A percentile compares a stretch with the other conserved stretches of the same genome.
Evolutionary conservation across 139 green algal species (phyloP).

Genomic region (Helicosporidium sp.): DNA sequence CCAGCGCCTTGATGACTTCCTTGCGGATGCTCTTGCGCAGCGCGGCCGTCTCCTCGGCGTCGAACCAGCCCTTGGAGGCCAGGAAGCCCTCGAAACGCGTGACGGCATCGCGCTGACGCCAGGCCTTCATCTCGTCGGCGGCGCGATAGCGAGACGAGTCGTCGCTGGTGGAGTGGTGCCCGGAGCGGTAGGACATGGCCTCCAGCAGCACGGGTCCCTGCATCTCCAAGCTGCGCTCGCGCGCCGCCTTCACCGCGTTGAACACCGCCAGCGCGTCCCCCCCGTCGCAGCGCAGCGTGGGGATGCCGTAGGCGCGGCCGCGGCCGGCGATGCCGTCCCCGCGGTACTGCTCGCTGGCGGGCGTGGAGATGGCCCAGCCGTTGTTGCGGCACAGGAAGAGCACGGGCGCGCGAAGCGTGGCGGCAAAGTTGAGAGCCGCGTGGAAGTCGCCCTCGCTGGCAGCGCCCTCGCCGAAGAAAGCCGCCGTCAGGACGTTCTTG

Average conservation of each 20-base stretch:
- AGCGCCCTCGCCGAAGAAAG: constrained; percentile 75
- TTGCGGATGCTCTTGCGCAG: constrained; percentile 19
- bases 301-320: constrained; percentile 45
- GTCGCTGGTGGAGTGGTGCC: constrained; percentile 80
- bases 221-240: constrained; percentile 21
- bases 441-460: constrained; percentile 80
- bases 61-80: constrained; percentile 40
- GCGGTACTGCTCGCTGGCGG: constrained; percentile 65
- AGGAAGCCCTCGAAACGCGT: constrained; percentile 52
- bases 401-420: constrained; percentile 48
- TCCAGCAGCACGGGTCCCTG: constrained; percentile 54
- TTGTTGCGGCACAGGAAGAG: constrained; percentile 96
- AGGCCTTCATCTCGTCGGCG: constrained; percentile 50
- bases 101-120: constrained; percentile 60
- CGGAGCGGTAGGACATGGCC: constrained; percentile 68
- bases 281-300: constrained; percentile 61
- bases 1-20: constrained; percentile 42
- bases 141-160: constrained; percentile 70
- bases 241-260: constrained; percentile 37
- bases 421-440: constrained; percentile 80
- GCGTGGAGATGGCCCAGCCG: constrained; percentile 81
- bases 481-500: constrained; percentile 18
- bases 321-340: constrained; percentile 71
- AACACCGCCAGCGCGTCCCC: constrained; percentile 70
- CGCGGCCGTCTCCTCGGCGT: constrained; percentile 27